Base-by-base conservation (phyloP, 148 eudicot genomes). In the Amaranthus cruentus region DNA sequence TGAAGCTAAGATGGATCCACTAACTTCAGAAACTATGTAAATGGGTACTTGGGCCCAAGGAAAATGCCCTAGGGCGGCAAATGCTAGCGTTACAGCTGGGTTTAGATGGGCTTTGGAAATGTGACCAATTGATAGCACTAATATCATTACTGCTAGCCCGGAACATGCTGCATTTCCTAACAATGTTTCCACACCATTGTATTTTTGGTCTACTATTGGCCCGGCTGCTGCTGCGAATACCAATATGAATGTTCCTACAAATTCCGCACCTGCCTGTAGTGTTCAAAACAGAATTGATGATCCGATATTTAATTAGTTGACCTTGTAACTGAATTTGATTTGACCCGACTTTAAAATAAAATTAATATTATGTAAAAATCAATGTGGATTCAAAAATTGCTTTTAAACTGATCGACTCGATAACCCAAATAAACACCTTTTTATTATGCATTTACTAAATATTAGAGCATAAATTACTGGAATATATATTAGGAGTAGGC, bases 91-190 rank as follows among this genome's bases (percentile, higher is more conserved):
- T 4, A 84, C 80, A 3, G 86, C 78, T 6, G 86, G 86, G 73
- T 84, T 84, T 1, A 84, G 72, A 68, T 84, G 86, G 14, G 86
- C 86, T 21, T 78, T 75, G 0, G 86, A 84, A 13, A 84, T 84
- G 76, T 84, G 84, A 13, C 86, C 86, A 6, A 76, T 62, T 53
- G 84, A 78, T 0, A 78, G 10, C 3, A 84, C 76, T 28, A 76
- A 14, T 15, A 84, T 65, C 76, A 78, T 18, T 7, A 84, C 86
- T 38, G 76, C 86, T 3, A 81, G 38, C 9, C 84, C 86, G 6
- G 86, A 71, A 63, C 78, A 75, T 4, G 84, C 84, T 47, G 86
- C 86, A 38, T 72, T 81, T 44, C 86, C 86, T 1, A 84, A 57
- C 13, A 84, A 56, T 4, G 82, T 81, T n/a, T 81, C 76, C 0